Percentiles rank a stretch among this genome's conserved stretches.
These are phyloP conservation scores for Akanthomyces uredinophilus DNA, from an alignment of 2,329 filamentous ascomycete species.

Conservation along the genomic window DNA sequence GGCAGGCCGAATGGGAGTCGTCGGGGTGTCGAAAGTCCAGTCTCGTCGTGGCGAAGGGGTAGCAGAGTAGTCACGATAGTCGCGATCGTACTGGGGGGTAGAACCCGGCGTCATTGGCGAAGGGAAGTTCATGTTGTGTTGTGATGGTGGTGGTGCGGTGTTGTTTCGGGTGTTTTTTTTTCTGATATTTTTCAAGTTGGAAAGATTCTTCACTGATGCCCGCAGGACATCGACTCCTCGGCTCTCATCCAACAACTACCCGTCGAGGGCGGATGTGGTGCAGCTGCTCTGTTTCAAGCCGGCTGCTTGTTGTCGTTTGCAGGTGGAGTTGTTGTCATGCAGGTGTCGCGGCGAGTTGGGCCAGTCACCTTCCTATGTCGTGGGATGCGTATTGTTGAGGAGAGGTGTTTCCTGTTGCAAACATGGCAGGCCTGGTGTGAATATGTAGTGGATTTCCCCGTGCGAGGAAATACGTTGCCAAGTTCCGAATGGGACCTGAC, in stretches of 20 bases:
- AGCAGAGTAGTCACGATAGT: conserved; percentile 49
- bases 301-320: conserved; percentile 16
- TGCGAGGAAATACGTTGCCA: conserved; percentile 25
- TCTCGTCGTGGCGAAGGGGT: conserved; percentile 52
- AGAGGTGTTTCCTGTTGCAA: conserved; percentile 49
- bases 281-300: conserved; percentile 11
- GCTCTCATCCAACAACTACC: conserved; percentile 15
- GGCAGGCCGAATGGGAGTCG: conserved; percentile 48
- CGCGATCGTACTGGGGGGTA: conserved; percentile 47
- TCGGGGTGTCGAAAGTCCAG: conserved; percentile 38
- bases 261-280: conserved; percentile 15
- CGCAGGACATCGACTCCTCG: conserved; percentile 26
- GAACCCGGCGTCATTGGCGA: conserved; percentile 39
- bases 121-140: conserved; percentile 38
- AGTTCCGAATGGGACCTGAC: conserved; percentile 23
- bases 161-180: conserved; percentile 5
- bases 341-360: conserved; percentile 34
- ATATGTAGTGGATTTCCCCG: conserved; percentile 27
- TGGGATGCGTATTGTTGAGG: conserved; percentile 50
- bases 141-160: conserved; percentile 31
- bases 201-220: conserved; percentile 21
- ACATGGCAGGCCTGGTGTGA: conserved; percentile 41
- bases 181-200: not conserved
- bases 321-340: conserved; percentile 38
- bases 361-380: conserved; percentile 58